Conservation (phyloP, 1,284 basidiomycete species). For the Fomes fomentarius region DNA sequence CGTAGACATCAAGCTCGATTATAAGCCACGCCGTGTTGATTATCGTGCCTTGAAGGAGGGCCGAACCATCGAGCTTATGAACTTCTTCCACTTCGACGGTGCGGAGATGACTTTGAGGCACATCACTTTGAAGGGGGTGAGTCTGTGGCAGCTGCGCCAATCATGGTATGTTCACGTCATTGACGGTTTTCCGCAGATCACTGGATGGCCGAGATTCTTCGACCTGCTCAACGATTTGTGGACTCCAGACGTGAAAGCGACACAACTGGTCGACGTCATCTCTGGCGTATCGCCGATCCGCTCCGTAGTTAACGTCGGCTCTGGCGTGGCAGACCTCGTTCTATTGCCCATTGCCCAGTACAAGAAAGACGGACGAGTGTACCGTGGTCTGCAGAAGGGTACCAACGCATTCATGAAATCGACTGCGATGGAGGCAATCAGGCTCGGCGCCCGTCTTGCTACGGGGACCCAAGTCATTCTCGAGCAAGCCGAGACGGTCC, state of each 20-base stretch:
- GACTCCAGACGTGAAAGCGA: conserved; percentile 99
- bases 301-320: conserved; percentile 95
- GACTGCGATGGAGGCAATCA: conserved; percentile 94
- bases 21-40: conserved; percentile 97
- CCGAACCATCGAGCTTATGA: conserved; percentile 96
- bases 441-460: conserved; percentile 91
- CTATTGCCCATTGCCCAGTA: conserved; percentile 97
- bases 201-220: conserved; percentile 87
- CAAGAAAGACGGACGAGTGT: conserved; percentile 93
- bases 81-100: conserved; percentile 99
- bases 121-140: conserved; percentile 87
- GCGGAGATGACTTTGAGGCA: conserved; percentile 97
- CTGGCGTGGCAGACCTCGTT: conserved; percentile 94
- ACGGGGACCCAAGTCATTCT: conserved; percentile 97
- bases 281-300: conserved; percentile 97
- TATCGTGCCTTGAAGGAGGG: conserved; percentile 92
- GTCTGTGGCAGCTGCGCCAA: conserved; percentile 33
- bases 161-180: background rate
- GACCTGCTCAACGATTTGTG: conserved; percentile 95
- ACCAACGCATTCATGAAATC: conserved; percentile 91
- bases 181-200: conserved; percentile 58
- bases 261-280: conserved; percentile 95
- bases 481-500: conserved; percentile 92
- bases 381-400: conserved; percentile 93
- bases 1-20: conserved; percentile 91